These are phyloP conservation scores for Arabidopsis thaliana DNA, from an alignment of 345 rosid species.

Conservation along the genomic window DNA sequence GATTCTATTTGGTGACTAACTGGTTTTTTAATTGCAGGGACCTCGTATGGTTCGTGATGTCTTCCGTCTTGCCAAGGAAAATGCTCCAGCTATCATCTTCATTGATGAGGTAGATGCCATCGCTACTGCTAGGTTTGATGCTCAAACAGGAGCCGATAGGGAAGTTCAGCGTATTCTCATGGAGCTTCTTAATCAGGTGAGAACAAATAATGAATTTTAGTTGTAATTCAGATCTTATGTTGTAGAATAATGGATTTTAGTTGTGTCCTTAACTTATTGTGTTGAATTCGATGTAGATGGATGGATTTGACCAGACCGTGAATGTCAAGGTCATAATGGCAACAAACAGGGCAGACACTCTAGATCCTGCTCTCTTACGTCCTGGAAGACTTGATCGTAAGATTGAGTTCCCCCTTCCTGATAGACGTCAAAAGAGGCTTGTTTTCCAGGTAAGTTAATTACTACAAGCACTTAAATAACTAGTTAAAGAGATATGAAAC, in stretches of 20 bases:
- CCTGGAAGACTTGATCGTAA: constrained; percentile 97
- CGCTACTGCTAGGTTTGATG: constrained; percentile 99
- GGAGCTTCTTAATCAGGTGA: constrained; percentile 96
- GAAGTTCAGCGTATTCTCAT: constrained; percentile 96
- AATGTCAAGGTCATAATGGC: constrained; percentile 99
- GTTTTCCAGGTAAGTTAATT: constrained; percentile 78
- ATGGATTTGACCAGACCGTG: constrained; percentile 97
- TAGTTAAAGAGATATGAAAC: constrained; percentile 18
- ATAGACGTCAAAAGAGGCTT: constrained; percentile 98
- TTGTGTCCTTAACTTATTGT: constrained; percentile 25
- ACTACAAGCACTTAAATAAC: constrained; percentile 2
- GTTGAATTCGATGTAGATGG: constrained; percentile 57
- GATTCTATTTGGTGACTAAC: not conserved
- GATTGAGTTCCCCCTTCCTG: constrained; percentile 95
- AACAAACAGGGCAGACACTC: constrained; percentile 93
- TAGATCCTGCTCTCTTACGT: constrained; percentile 98
- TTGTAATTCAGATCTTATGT: not conserved
- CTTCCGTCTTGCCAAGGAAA: constrained; percentile 97
- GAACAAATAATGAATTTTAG: no score
- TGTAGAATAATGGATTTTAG: constrained; percentile 3
- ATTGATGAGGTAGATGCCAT: constrained; percentile 99
- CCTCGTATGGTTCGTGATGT: constrained; percentile 99
- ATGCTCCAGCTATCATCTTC: constrained; percentile 97
- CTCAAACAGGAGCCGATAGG: constrained; percentile 99
- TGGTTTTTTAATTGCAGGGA: constrained; percentile 55